These are phyloP conservation scores for Melastoma candidum DNA, from an alignment of 441 rosid genomes.

Conservation along the genomic window DNA sequence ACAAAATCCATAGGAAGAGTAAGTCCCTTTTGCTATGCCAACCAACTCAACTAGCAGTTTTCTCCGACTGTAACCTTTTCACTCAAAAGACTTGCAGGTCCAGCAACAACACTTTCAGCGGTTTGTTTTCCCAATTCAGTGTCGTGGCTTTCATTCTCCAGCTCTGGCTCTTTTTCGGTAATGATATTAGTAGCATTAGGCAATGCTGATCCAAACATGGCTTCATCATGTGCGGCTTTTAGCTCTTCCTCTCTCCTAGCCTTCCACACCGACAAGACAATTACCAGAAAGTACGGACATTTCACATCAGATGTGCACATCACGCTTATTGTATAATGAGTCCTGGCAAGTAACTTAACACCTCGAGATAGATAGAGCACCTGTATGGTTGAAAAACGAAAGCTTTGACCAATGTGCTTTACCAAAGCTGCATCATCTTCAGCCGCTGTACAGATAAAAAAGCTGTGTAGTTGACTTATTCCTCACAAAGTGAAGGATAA, in stretches of 20 bases:
- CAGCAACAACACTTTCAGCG: slow-evolving; percentile 21
- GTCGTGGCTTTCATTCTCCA: slow-evolving; percentile 19
- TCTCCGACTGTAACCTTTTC: slow-evolving; percentile 42
- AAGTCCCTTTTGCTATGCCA: neutral
- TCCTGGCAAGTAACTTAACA: too few species aligned
- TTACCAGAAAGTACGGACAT: slow-evolving; percentile 1
- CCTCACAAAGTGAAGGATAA: too few species aligned
- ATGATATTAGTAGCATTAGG: slow-evolving; percentile 14
- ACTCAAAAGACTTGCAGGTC: slow-evolving; percentile 43
- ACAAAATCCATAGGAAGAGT: neutral
- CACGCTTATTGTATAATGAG: too few species aligned
- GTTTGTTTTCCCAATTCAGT: slow-evolving; percentile 8
- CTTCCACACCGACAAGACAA: slow-evolving; percentile 19
- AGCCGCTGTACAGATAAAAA: slow-evolving; percentile 33
- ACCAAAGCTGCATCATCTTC: slow-evolving; percentile 75
- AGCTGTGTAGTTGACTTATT: neutral
- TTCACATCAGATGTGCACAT: too few species aligned
- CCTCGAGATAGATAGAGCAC: slow-evolving; percentile 17
- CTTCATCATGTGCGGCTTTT: slow-evolving; percentile 78
- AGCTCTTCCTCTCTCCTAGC: slow-evolving; percentile 59
- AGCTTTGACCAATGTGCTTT: slow-evolving; percentile 83
- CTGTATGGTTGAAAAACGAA: slow-evolving; percentile 75
- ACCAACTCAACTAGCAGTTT: too few species aligned
- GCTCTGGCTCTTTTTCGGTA: slow-evolving; percentile 26
- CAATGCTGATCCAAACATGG: slow-evolving; percentile 79